A percentile compares a stretch with the other conserved stretches of the same genome.
These are phyloP conservation scores for Entophlyctis helioformis DNA, from an alignment of 192 early-diverging fungal genomes.

Conservation along the genomic window DNA sequence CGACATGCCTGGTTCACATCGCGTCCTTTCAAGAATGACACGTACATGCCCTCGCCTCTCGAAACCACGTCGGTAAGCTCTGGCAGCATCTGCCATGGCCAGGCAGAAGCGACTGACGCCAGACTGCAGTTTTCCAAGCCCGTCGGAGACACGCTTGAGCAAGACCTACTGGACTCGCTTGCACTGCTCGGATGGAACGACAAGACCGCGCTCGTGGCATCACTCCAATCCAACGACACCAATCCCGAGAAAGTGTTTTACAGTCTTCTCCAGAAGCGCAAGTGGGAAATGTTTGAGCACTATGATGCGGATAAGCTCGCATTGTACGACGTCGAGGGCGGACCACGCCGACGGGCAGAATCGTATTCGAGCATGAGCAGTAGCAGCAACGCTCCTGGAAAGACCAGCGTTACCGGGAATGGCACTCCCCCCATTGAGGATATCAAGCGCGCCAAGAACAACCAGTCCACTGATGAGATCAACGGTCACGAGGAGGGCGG, in stretches of 20 bases:
- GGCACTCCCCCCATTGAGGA: neutral
- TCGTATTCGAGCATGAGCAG: slow-evolving; percentile 6
- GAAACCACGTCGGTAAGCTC: slow-evolving; percentile 2
- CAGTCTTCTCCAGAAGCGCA: slow-evolving; percentile 28
- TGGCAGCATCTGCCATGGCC: neutral
- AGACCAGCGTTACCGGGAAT: neutral
- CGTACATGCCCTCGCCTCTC: slow-evolving; percentile 2
- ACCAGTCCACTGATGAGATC: slow-evolving; percentile 1
- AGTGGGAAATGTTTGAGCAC: slow-evolving; percentile 36
- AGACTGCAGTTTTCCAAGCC: too few relatives aligned
- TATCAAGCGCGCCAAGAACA: neutral
- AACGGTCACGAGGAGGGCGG: neutral
- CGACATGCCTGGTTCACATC: slow-evolving; percentile 49
- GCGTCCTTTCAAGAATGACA: slow-evolving; percentile 9
- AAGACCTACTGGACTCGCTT: slow-evolving; percentile 30
- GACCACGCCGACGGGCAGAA: slow-evolving; percentile 16
- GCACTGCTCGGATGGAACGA: slow-evolving; percentile 37
- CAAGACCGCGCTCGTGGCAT: slow-evolving; percentile 2
- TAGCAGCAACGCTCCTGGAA: neutral
- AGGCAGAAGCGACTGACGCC: neutral
- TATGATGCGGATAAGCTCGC: slow-evolving; percentile 18
- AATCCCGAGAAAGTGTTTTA: slow-evolving; percentile 45
- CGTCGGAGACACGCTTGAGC: too few relatives aligned
- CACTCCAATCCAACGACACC: neutral
- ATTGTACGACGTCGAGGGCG: slow-evolving; percentile 25